These are phyloP conservation scores for Hygrophorus pudorinus DNA, from an alignment of 768 basidiomycete genomes.

Conservation along the genomic window DNA sequence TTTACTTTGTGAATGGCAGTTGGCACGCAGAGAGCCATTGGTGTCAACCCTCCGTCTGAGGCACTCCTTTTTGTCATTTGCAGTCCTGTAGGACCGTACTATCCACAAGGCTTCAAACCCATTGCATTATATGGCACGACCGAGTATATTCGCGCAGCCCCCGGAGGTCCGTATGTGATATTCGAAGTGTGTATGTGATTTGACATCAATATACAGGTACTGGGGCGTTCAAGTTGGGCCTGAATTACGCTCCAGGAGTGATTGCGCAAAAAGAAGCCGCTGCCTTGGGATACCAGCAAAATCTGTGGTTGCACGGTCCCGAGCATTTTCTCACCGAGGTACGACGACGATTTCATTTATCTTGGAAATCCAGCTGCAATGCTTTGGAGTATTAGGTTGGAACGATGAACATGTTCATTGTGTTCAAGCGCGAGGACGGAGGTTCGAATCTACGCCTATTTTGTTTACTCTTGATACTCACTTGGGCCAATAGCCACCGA, in stretches of 20 bases:
- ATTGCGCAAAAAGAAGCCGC: conserved; percentile 76
- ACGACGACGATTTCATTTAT: background rate
- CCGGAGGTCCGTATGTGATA: conserved; percentile 49
- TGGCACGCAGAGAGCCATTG: conserved; percentile 61
- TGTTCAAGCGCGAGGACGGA: conserved; percentile 62
- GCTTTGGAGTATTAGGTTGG: conserved; percentile 42
- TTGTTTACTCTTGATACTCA: conserved; percentile 17
- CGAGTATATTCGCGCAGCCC: conserved; percentile 74
- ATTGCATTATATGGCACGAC: conserved; percentile 82
- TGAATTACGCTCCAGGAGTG: conserved; percentile 84
- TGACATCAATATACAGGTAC: conserved; percentile 38
- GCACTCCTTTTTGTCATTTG: conserved; percentile 82
- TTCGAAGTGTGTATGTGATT: background rate
- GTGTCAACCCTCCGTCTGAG: conserved; percentile 67
- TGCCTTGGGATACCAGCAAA: conserved; percentile 72
- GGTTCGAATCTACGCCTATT: conserved; percentile 22
- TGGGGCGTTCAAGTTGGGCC: conserved; percentile 80
- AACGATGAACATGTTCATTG: conserved; percentile 89
- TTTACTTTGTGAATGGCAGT: conserved; percentile 34
- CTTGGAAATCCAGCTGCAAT: conserved; percentile 41
- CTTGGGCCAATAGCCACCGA: conserved; percentile 44
- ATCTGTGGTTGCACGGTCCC: conserved; percentile 81
- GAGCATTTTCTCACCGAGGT: conserved; percentile 48
- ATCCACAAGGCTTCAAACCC: conserved; percentile 82
- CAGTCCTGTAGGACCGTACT: conserved; percentile 80